phyloP scores from a whole-genome alignment of 257 asterid species.

The Solanum chmielewskii region DNA sequence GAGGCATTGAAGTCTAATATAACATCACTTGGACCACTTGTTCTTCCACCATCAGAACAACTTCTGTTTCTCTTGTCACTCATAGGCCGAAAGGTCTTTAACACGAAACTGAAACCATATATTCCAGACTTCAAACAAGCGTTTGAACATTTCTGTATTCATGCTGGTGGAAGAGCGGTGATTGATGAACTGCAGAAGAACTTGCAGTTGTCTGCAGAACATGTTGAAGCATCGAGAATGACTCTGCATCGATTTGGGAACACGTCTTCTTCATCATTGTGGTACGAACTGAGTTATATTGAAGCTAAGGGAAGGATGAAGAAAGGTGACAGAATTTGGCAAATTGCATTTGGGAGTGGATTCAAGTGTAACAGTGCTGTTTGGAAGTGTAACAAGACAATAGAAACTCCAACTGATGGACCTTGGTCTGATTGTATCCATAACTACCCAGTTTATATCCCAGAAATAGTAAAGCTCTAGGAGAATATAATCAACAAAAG shows the following conservation, averaged over 20 bases:
- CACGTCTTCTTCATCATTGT: constrained; percentile 17
- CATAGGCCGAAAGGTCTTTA: constrained; percentile 1
- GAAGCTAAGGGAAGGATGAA: constrained; percentile 26
- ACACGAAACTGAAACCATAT: not conserved
- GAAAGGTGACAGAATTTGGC: constrained; percentile 19
- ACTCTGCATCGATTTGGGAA: constrained; percentile 21
- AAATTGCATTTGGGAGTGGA: constrained; percentile 24
- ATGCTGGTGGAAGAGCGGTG: constrained; percentile 28
- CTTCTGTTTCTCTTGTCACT: constrained; percentile 2
- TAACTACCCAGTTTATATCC: not conserved
- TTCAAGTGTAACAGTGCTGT: constrained; percentile 32
- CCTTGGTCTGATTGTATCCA: constrained; percentile 6
- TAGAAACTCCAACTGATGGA: not conserved
- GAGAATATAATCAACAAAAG: not conserved
- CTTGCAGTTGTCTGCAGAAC: constrained; percentile 7
- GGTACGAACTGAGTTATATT: constrained; percentile 20
- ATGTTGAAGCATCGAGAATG: constrained; percentile 24
- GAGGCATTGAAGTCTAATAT: constrained; percentile 21
- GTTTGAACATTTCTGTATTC: constrained; percentile 22
- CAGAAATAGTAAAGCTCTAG: not conserved
- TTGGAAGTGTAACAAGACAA: constrained; percentile 20
- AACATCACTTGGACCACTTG: constrained; percentile 20
- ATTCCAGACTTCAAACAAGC: constrained; percentile 23
- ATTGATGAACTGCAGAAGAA: constrained; percentile 23
- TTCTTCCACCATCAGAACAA: constrained; percentile 18